These are phyloP conservation scores for Claviceps fusiformis DNA, from an alignment of 2,329 filamentous ascomycete species.

Conservation along the genomic window DNA sequence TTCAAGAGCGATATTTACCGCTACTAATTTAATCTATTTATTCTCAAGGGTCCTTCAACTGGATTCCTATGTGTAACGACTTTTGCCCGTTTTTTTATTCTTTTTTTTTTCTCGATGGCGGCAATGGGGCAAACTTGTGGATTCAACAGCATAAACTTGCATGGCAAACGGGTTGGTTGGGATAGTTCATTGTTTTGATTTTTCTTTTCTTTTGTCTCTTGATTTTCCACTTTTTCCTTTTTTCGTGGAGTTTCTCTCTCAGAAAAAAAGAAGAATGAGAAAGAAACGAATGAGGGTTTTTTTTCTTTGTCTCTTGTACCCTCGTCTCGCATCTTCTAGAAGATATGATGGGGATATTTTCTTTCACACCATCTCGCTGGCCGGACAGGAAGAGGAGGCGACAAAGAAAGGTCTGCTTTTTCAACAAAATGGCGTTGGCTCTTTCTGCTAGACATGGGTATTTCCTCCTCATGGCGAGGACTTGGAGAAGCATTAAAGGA, in stretches of 20 bases:
- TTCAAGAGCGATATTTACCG: conserved; percentile 80
- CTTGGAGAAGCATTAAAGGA: conserved; percentile 5
- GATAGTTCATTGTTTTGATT: conserved; percentile 11
- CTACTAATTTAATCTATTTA: conserved; percentile 28
- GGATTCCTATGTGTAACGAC: conserved; percentile 24
- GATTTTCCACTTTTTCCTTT: not conserved
- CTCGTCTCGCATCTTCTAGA: conserved; percentile 5
- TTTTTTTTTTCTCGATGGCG: conserved; percentile 15
- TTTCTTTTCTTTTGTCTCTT: conserved; percentile 4
- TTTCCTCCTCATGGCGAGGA: conserved; percentile 9
- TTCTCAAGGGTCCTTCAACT: conserved; percentile 26
- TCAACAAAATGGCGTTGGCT: conserved; percentile 27
- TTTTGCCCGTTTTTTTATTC: conserved; percentile 13
- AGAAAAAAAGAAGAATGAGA: not conserved
- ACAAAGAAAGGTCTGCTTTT: conserved; percentile 25
- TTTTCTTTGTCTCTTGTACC: conserved; percentile 6
- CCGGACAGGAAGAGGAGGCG: conserved; percentile 13
- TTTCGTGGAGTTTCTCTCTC: not conserved
- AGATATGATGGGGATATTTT: conserved; percentile 3
- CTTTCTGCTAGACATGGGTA: conserved; percentile 23
- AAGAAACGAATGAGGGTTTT: not conserved
- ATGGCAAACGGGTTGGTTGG: conserved; percentile 23
- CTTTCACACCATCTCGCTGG: conserved; percentile 12
- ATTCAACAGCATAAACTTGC: conserved; percentile 32
- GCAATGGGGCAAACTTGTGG: conserved; percentile 24